Evolutionary conservation across 371 early-diverging fungal genomes (phyloP).

Genomic region (Nematocida displodere): DNA sequence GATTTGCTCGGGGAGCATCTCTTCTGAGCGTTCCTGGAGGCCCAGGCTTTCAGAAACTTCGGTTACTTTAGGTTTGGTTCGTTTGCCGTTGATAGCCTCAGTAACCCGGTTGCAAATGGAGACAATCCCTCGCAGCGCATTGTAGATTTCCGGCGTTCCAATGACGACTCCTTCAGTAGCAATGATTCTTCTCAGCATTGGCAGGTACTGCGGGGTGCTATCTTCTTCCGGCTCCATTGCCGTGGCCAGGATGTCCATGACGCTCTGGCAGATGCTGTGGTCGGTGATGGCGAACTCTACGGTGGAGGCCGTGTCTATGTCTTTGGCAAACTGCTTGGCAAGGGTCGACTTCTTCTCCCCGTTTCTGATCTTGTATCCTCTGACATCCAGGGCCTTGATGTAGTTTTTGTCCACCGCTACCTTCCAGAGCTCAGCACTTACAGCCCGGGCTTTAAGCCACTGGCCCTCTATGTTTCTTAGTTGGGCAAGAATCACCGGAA

Average conservation of each 20-base stretch:
- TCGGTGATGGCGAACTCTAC: constrained; percentile 47
- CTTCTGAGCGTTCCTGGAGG: constrained; percentile 66
- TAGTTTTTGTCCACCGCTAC: constrained; percentile 82
- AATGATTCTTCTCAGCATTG: constrained; percentile 15
- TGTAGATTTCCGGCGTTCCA: constrained; percentile 73
- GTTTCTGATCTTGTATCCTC: constrained; percentile 76
- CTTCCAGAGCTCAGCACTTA: constrained; percentile 87
- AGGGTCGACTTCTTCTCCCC: constrained; percentile 76
- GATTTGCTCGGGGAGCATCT: constrained; percentile 59
- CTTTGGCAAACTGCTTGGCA: constrained; percentile 77
- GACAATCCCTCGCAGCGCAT: constrained; percentile 77
- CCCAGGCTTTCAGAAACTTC: constrained; percentile 75
- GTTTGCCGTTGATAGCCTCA: constrained; percentile 70
- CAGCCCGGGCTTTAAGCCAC: constrained; percentile 74
- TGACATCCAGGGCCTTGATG: constrained; percentile 87
- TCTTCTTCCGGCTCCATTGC: constrained; percentile 54
- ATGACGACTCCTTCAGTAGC: constrained; percentile 63
- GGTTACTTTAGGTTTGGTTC: constrained; percentile 69
- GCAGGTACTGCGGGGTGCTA: constrained; percentile 1
- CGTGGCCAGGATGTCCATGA: constrained; percentile 63
- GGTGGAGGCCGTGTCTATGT: constrained; percentile 69
- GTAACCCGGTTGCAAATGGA: constrained; percentile 72
- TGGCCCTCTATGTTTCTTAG: constrained; percentile 92
- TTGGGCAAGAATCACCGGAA: constrained; percentile 86
- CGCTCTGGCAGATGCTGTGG: constrained; percentile 56